Evolutionary conservation across 352 stramenopile species (phyloP), one percentile per base, ranked within the genome.

Genomic region (Phytophthora litchii): DNA sequence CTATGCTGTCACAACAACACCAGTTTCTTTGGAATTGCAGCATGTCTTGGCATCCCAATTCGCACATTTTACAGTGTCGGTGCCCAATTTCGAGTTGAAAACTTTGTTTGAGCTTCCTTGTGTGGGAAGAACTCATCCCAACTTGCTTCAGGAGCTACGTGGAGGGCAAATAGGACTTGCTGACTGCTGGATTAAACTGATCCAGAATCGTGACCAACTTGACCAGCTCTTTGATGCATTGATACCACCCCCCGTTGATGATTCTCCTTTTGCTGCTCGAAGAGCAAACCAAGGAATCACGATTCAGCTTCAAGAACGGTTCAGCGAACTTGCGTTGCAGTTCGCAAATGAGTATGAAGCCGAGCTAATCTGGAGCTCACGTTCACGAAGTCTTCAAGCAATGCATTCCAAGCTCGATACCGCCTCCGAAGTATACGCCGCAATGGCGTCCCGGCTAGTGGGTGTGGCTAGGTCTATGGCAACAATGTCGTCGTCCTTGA

Each of bases 1-100:
- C 1, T 85, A 82, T 27, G 77, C 66, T 0, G 64, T 88, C 3
- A 64, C 75, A 4, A 16, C 67, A 0, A 61, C 36, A 12, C 12
- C 52, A 4, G 54, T 76, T 7, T 19, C 46, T 11, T 21, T 53
- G 0, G 16, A 31, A 11, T 13, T 46, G 20, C 67, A 74, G 23
- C 58, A 78, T 35, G 43, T 19, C 2, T 25, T 70, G 0, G 57
- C 49, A 10, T 27, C 55, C 23, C 34, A 74, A 11, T 58, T 83
- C 27, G 45, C 53, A 0, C 50, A 83, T 11, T 76, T 83, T 10
- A 13, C 16, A 0, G 16, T 76, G 16, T n/a, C 23, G 10, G 8
- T 67, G 25, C 27, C 50, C 6, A 37, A 67, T 20, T 36, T 43
- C 1, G 56, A 67, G 10, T 19, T 67, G 13, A 21, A 59, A 7